Conservation (phyloP, 2,329 filamentous ascomycete species). For the Alternaria incomplexa region DNA sequence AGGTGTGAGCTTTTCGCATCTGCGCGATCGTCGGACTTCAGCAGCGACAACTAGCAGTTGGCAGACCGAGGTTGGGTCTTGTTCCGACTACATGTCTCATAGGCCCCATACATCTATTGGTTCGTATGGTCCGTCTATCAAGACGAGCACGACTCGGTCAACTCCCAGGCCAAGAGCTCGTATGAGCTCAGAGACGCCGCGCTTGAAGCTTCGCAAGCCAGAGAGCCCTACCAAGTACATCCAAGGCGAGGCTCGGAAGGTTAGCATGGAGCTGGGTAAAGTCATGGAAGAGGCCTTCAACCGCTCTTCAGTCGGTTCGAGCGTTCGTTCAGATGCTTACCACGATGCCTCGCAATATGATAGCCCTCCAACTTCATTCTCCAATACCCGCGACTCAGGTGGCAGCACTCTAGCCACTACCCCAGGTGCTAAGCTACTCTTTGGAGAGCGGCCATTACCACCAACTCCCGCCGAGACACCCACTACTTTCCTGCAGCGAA, state of each 20-base stretch:
- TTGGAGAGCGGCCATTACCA: conserved; percentile 53
- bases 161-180: conserved; percentile 36
- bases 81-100: conserved; percentile 37
- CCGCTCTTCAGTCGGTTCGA: conserved; percentile 64
- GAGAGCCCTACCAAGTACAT: conserved; percentile 60
- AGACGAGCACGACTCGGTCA: conserved; percentile 26
- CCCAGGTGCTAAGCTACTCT: conserved; percentile 31
- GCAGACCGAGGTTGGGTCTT: conserved; percentile 32
- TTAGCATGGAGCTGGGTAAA: conserved; percentile 84
- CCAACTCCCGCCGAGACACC: conserved; percentile 56
- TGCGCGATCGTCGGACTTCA: conserved; percentile 52
- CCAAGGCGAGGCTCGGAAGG: conserved; percentile 80
- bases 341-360: conserved; percentile 50
- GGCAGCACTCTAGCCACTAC: conserved; percentile 37
- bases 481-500: conserved; percentile 60
- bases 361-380: conserved; percentile 60
- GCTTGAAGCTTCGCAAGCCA: conserved; percentile 45
- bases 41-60: conserved; percentile 49
- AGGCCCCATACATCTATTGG: conserved; percentile 26
- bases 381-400: conserved; percentile 46
- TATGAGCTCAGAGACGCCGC: conserved; percentile 31
- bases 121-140: conserved; percentile 31
- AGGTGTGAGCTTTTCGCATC: conserved; percentile 68
- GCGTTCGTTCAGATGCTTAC: conserved; percentile 45
- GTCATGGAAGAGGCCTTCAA: conserved; percentile 94